Conservation (phyloP, 2,329 filamentous ascomycete species). For the Colletotrichum sp. region DNA sequence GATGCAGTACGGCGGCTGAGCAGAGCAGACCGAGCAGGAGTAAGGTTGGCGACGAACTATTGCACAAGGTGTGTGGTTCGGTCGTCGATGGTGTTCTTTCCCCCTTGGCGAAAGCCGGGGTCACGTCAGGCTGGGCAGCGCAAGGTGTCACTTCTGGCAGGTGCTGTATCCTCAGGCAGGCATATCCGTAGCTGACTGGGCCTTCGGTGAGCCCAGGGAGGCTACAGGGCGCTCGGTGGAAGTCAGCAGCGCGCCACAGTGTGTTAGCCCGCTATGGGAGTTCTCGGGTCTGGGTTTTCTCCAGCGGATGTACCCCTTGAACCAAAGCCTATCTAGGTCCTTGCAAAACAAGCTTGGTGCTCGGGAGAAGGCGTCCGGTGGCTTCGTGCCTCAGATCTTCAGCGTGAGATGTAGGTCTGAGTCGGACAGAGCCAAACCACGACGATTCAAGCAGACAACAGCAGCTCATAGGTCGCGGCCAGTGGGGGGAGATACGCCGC, state of each 20-base stretch:
- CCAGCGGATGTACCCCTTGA: not conserved
- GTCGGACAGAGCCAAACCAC: not conserved
- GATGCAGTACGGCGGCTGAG: not conserved
- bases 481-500: not conserved
- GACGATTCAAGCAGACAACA: not conserved
- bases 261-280: not conserved
- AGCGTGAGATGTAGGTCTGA: not conserved
- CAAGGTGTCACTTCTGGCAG: constrained; percentile 13
- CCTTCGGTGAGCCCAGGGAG: not conserved
- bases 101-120: not conserved
- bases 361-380: not conserved
- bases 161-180: constrained; percentile 11
- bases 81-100: not conserved
- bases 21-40: constrained; percentile 6
- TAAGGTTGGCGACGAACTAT: constrained; percentile 28
- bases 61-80: not conserved
- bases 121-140: constrained; percentile 7
- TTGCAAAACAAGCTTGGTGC: constrained; percentile 4
- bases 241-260: not conserved
- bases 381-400: constrained; percentile 4
- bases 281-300: not conserved
- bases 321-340: not conserved
- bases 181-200: not conserved
- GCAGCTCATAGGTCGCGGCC: not conserved
- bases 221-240: not conserved